Evolutionary conservation across 2,329 filamentous ascomycete genomes (phyloP).

Genomic region (Sporothrix euskadiensis): DNA sequence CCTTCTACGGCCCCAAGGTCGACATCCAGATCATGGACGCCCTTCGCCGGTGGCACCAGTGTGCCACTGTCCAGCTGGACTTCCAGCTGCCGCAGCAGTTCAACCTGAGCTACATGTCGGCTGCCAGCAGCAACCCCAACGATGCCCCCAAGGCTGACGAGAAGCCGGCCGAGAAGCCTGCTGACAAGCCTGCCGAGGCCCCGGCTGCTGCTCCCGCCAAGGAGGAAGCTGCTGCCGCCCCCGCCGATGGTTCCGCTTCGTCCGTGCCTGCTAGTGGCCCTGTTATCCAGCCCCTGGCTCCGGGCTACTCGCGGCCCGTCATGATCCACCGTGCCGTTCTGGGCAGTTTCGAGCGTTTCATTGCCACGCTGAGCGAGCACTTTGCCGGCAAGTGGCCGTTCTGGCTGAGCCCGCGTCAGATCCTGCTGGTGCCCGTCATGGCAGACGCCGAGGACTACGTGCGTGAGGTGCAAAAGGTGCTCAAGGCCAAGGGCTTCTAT

Average conservation of each 20-base stretch:
- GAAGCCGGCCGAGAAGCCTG: slow-evolving; percentile 8
- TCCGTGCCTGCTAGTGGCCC: slow-evolving; percentile 41
- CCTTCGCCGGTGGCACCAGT: slow-evolving; percentile 73
- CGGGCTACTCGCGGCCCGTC: slow-evolving; percentile 75
- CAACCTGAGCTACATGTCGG: slow-evolving; percentile 37
- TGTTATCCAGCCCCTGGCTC: slow-evolving; percentile 54
- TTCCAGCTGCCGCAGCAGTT: slow-evolving; percentile 59
- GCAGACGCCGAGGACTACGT: slow-evolving; percentile 72
- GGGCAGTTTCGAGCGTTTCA: slow-evolving; percentile 63
- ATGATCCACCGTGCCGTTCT: slow-evolving; percentile 87
- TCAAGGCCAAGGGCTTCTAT: slow-evolving; percentile 68
- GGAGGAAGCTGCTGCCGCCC: slow-evolving; percentile 36
- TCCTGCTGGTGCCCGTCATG: slow-evolving; percentile 76
- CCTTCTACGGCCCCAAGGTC: slow-evolving; percentile 98
- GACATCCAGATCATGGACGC: slow-evolving; percentile 94
- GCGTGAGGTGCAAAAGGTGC: slow-evolving; percentile 67
- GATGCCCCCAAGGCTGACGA: slow-evolving; percentile 15
- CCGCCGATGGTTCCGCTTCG: slow-evolving; percentile 44
- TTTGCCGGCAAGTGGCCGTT: slow-evolving; percentile 88
- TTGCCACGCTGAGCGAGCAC: slow-evolving; percentile 79
- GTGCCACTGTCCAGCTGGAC: slow-evolving; percentile 91
- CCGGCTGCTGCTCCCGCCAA: slow-evolving; percentile 34
- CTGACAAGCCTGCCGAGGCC: slow-evolving; percentile 11
- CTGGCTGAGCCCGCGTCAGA: slow-evolving; percentile 82
- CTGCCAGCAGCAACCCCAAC: slow-evolving; percentile 32